Evolutionary conservation across 2,329 filamentous ascomycete species (phyloP).

Genomic region (Apiospora aurea): DNA sequence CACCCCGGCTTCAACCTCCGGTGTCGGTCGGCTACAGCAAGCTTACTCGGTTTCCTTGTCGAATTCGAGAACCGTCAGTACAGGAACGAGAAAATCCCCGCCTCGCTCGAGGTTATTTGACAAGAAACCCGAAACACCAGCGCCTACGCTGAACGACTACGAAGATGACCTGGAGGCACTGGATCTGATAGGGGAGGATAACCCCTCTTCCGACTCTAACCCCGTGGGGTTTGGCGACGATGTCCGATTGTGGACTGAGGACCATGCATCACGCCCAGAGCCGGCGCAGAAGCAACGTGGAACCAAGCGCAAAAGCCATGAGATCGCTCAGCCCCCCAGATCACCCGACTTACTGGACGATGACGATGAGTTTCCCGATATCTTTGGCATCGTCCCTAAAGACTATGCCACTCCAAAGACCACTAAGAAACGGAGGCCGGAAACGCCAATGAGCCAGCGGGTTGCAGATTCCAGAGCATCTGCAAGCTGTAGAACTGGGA

Average conservation of each 20-base stretch:
- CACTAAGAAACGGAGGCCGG: slow-evolving; percentile 37
- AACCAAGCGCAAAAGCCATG: slow-evolving; percentile 61
- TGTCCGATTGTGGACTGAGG: slow-evolving; percentile 52
- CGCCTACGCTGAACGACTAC: slow-evolving; percentile 38
- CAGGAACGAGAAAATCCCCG: slow-evolving; percentile 36
- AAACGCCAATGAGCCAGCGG: slow-evolving; percentile 28
- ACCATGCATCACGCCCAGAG: slow-evolving; percentile 48
- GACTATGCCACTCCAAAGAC: slow-evolving; percentile 48
- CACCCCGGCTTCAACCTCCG: slow-evolving; percentile 48
- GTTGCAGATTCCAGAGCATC: neutral
- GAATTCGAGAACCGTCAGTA: slow-evolving; percentile 28
- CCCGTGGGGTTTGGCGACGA: slow-evolving; percentile 40
- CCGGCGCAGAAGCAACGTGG: slow-evolving; percentile 45
- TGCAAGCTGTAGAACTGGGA: slow-evolving; percentile 7
- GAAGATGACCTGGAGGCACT: slow-evolving; percentile 41
- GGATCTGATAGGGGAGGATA: slow-evolving; percentile 43
- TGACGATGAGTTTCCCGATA: slow-evolving; percentile 61
- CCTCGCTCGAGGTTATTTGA: slow-evolving; percentile 30
- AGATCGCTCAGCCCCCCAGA: slow-evolving; percentile 47
- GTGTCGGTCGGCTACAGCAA: slow-evolving; percentile 42
- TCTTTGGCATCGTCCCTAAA: slow-evolving; percentile 52
- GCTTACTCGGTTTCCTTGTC: slow-evolving; percentile 46
- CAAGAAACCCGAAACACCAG: slow-evolving; percentile 37
- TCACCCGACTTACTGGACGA: slow-evolving; percentile 34
- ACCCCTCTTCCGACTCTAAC: slow-evolving; percentile 36